These are phyloP conservation scores for Curvularia sp. DNA, from an alignment of 2,329 filamentous ascomycete species.

Conservation along the genomic window DNA sequence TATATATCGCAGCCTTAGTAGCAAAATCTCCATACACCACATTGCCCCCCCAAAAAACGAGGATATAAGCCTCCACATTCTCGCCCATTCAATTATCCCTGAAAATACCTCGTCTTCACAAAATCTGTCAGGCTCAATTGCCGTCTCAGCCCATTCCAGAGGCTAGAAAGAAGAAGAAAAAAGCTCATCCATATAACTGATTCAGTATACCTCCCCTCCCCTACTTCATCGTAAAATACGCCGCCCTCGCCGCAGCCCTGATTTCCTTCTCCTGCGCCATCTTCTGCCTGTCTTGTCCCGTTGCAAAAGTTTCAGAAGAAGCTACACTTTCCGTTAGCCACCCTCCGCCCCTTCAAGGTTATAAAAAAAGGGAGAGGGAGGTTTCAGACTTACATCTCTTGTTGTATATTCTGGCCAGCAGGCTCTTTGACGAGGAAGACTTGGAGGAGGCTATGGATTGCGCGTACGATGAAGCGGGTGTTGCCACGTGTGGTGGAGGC, in stretches of 20 bases:
- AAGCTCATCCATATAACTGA: neutral
- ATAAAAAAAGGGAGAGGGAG: no score
- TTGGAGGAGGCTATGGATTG: constrained; percentile 16
- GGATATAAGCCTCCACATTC: no score
- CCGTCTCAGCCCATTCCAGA: neutral
- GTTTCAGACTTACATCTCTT: constrained; percentile 19
- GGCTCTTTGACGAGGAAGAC: constrained; percentile 25
- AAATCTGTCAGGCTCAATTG: no score
- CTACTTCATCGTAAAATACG: constrained; percentile 16
- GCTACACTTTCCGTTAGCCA: neutral
- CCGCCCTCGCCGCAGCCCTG: constrained; percentile 20
- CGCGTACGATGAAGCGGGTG: constrained; percentile 4
- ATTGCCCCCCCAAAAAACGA: no score
- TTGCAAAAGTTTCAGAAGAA: neutral
- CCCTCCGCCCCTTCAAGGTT: no score
- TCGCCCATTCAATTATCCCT: no score
- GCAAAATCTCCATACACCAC: no score
- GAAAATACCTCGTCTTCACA: no score
- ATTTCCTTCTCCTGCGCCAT: constrained; percentile 11
- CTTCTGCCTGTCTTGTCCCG: neutral
- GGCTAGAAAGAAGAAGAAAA: neutral
- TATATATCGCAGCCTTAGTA: no score
- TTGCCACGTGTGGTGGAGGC: constrained; percentile 21
- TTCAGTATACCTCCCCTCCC: no score
- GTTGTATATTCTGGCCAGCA: constrained; percentile 21